These are phyloP conservation scores for Pythium plurisporium DNA, from an alignment of 352 stramenopile species.

Conservation along the genomic window DNA sequence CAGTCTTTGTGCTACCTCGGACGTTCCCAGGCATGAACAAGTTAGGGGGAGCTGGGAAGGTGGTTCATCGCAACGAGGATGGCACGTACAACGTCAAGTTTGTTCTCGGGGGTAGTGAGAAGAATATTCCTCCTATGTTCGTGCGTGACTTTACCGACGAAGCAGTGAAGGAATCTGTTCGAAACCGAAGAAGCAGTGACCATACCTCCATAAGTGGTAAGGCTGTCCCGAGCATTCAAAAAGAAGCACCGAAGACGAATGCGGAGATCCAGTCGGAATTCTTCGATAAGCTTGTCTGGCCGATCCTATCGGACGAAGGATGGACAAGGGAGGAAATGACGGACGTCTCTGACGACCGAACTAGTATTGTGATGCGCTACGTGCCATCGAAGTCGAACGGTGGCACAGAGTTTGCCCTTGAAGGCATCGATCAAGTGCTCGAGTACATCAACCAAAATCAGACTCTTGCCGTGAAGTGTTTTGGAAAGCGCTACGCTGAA, in stretches of 20 bases:
- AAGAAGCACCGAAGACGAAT: conserved; percentile 8
- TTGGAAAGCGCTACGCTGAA: conserved; percentile 58
- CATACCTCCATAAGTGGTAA: background rate
- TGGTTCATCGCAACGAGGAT: conserved; percentile 53
- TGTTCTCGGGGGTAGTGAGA: conserved; percentile 72
- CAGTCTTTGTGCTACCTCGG: conserved; percentile 69
- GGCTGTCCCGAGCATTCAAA: conserved; percentile 9
- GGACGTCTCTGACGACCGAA: conserved; percentile 22
- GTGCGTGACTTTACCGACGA: conserved; percentile 66
- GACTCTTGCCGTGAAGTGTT: conserved; percentile 55
- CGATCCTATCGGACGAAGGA: conserved; percentile 63
- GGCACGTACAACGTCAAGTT: conserved; percentile 84
- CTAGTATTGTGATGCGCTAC: conserved; percentile 27
- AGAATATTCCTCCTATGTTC: conserved; percentile 51
- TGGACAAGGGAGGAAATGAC: conserved; percentile 51
- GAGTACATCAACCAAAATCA: conserved; percentile 49
- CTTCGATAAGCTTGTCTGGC: conserved; percentile 79
- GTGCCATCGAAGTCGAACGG: background rate
- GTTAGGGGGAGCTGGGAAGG: conserved; percentile 50
- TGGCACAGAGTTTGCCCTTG: background rate
- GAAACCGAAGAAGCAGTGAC: conserved; percentile 32
- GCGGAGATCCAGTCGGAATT: conserved; percentile 45
- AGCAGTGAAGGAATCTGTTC: conserved; percentile 71
- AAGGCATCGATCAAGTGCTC: conserved; percentile 51
- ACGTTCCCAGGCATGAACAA: conserved; percentile 81